Evolutionary conservation across 345 rosid genomes (phyloP), one percentile per base, ranked within the genome.

Genomic region (Erodium maritimum): DNA sequence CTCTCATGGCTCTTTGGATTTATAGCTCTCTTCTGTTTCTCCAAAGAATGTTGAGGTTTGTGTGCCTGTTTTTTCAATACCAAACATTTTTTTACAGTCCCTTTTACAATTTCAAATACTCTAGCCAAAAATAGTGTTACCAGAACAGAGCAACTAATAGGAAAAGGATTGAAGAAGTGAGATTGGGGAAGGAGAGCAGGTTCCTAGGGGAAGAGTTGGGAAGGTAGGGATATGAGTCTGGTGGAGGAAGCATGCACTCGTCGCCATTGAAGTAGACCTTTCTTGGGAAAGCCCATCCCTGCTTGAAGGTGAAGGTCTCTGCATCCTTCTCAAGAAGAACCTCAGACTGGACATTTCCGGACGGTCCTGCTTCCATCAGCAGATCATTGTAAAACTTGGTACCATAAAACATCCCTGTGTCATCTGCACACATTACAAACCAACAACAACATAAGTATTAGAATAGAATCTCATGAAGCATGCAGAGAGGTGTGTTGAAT

Each of bases 251-350:
- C 85, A 84, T 79, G 72, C 98, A 88, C 55, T 86, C 95, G 37
- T 91, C 94, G 0, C 99, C 99, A 65, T 89, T 86, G 75, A 91
- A 86, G 73, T 91, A 91, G 5, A 88, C 95, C 73, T 80, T 84
- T 61, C 88, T 64, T 0, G 98, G 96, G 68, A 91, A 88, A 0
- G 94, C 95, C 95, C 98, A 88, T 50, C 98, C 98, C 37, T 88
- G 85, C 68, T 82, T 82, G 68, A 91, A 80, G 56, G 88, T 84
- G 67, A 91, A 88, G 17, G 86, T 84, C 73, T 80, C 77, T 72
- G 70, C 54, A 67, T 91, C 86, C 75, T 88, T 88, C 75, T 73
- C 84, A n/a, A 88, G 67, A 23, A 91, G 89, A 42, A 84, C 77
- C 70, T 89, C 98, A 9, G 95, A 88, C 57, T 88, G 96, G 34